Conservation (phyloP, 106 monocot genomes). For the Iris macrosiphon region DNA sequence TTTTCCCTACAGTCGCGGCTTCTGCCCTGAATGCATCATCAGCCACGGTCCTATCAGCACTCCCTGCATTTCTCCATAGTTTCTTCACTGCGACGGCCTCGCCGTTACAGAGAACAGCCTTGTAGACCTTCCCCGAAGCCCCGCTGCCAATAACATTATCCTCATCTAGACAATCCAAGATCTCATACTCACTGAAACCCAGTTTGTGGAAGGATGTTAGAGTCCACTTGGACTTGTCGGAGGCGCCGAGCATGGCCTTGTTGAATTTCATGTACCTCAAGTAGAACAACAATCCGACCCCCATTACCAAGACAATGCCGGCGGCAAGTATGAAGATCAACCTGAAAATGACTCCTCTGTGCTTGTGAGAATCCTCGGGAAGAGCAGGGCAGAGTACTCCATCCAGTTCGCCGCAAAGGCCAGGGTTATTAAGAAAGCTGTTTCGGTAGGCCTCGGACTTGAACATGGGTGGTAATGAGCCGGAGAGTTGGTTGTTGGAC, state of each 20-base stretch:
- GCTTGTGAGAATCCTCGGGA: not conserved
- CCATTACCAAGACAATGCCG: not conserved
- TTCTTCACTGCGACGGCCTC: constrained; percentile 41
- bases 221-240: constrained; percentile 12
- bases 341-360: not conserved
- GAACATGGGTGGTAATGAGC: constrained; percentile 39
- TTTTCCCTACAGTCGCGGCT: constrained; percentile 11
- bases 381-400: constrained; percentile 17
- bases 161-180: constrained; percentile 25
- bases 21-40: constrained; percentile 14
- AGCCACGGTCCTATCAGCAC: not conserved
- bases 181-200: constrained; percentile 30
- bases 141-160: constrained; percentile 40
- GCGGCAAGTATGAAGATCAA: constrained; percentile 13
- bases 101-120: constrained; percentile 20
- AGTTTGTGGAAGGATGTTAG: constrained; percentile 35
- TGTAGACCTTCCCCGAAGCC: constrained; percentile 44
- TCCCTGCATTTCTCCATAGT: constrained; percentile 5
- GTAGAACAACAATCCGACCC: constrained; percentile 8
- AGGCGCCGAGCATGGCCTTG: not conserved
- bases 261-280: constrained; percentile 8
- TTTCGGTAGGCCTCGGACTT: constrained; percentile 9
- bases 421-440: constrained; percentile 58
- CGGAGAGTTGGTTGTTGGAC: constrained; percentile 44
- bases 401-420: constrained; percentile 21